A percentile compares a stretch with the other conserved stretches of the same genome.
Conservation (phyloP, 2,329 filamentous ascomycete species). For the Diplodia corticola region DNA sequence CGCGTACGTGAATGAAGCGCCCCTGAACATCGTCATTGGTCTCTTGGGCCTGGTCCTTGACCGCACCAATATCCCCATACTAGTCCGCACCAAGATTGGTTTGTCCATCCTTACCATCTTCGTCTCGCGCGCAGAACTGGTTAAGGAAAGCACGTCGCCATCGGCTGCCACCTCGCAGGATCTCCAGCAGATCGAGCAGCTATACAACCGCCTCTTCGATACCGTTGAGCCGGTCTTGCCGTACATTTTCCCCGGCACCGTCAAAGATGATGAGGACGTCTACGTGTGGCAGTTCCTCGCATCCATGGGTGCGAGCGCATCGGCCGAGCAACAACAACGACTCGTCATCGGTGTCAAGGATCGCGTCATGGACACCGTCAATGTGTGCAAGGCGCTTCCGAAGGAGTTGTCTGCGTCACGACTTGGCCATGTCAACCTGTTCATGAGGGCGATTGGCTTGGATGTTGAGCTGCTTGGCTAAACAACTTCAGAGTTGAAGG, state of each 20-base stretch:
- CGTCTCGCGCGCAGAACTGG: constrained; percentile 86
- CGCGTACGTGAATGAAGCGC: constrained; percentile 85
- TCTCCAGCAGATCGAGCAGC: constrained; percentile 71
- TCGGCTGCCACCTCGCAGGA: constrained; percentile 56
- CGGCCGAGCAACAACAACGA: constrained; percentile 90
- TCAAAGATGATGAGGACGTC: constrained; percentile 86
- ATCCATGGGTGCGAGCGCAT: constrained; percentile 89
- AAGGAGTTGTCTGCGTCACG: constrained; percentile 80
- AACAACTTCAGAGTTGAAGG: neutral
- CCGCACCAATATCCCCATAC: constrained; percentile 78
- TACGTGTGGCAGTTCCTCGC: constrained; percentile 98
- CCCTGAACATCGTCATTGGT: constrained; percentile 86
- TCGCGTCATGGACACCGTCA: constrained; percentile 92
- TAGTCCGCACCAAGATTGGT: constrained; percentile 84
- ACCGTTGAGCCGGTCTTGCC: constrained; percentile 79
- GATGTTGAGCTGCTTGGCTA: constrained; percentile 78
- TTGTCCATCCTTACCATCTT: constrained; percentile 91
- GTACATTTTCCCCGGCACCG: constrained; percentile 86
- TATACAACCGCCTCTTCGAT: constrained; percentile 87
- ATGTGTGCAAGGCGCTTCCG: constrained; percentile 84
- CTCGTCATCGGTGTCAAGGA: constrained; percentile 96
- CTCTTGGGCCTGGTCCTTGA: constrained; percentile 81
- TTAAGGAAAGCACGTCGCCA: constrained; percentile 77
- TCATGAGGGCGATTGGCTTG: constrained; percentile 98
- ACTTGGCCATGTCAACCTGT: constrained; percentile 90